A percentile compares a stretch with the other conserved stretches of the same genome.
phyloP scores from a whole-genome alignment of 2,329 filamentous ascomycete species.

The Pestalotiopsis sp. region DNA sequence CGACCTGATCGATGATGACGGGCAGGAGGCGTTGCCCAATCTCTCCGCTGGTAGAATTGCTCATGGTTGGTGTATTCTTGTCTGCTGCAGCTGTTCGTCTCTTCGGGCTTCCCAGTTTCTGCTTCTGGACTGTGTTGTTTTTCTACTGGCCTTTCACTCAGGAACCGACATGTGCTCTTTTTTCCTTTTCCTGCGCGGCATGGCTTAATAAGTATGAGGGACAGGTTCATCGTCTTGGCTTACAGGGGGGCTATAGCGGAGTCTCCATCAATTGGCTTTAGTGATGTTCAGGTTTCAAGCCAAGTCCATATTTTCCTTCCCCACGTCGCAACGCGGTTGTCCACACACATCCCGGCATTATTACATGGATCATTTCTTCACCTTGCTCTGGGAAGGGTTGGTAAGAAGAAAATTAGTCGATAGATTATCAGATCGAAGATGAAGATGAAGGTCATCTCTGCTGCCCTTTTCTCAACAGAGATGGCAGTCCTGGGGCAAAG shows the following conservation, averaged over 20 bases:
- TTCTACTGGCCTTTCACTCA: neutral
- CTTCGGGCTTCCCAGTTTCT: neutral
- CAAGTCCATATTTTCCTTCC: neutral
- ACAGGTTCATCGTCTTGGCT: neutral
- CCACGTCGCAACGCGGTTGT: neutral
- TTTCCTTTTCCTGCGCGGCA: neutral
- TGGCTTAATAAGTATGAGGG: neutral
- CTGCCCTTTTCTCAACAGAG: too few species aligned
- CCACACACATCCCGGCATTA: neutral
- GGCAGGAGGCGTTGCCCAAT: slow-evolving; percentile 19
- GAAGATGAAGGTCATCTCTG: neutral
- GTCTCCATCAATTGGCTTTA: neutral
- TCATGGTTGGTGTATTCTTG: neutral
- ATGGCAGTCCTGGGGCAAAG: too few species aligned
- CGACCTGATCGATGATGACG: slow-evolving; percentile 19
- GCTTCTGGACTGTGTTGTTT: neutral
- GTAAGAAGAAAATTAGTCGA: neutral
- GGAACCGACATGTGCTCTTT: neutral
- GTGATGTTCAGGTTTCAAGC: neutral
- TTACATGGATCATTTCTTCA: neutral
- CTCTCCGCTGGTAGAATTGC: neutral
- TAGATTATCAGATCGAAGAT: neutral
- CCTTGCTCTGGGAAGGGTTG: neutral
- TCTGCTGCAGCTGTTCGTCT: neutral
- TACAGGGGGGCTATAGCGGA: neutral